A percentile compares a stretch with the other conserved stretches of the same genome.
phyloP scores from a whole-genome alignment of 73 alveolate species.

The Tetrahymena thermophila region DNA sequence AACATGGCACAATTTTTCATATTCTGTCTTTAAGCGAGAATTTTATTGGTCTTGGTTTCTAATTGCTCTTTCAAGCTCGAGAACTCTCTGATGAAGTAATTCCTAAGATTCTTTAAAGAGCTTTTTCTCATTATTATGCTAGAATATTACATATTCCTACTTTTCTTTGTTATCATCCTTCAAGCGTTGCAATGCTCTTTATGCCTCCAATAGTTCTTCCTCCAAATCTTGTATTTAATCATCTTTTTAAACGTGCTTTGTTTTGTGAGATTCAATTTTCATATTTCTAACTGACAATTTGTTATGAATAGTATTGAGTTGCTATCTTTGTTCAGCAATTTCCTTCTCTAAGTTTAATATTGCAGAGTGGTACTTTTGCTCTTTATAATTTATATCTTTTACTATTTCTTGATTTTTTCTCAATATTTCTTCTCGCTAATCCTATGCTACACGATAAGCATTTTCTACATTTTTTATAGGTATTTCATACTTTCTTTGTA shows the following conservation, averaged over 20 bases:
- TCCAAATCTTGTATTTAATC: not conserved
- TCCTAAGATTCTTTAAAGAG: not conserved
- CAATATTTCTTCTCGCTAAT: not conserved
- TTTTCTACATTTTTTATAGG: not conserved
- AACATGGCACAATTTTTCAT: not conserved
- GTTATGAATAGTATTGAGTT: not conserved
- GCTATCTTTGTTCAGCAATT: not conserved
- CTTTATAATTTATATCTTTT: not conserved
- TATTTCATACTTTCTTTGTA: not conserved
- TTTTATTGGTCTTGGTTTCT: not conserved
- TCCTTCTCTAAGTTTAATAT: not conserved
- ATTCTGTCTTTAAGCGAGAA: not conserved
- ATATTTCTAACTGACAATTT: not conserved
- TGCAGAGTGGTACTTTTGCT: not conserved
- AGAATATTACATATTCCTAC: not conserved
- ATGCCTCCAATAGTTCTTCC: not conserved
- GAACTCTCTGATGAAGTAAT: not conserved
- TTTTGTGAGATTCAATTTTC: not conserved
- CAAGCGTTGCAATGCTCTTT: not conserved
- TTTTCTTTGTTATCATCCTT: not conserved
- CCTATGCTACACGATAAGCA: not conserved
- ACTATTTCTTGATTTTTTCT: not conserved
- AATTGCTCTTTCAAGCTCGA: not conserved
- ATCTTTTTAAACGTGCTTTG: not conserved
- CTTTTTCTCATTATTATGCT: not conserved